Evolutionary conservation across 768 basidiomycete species (phyloP).

Genomic region (Agaricus subrufescens): DNA sequence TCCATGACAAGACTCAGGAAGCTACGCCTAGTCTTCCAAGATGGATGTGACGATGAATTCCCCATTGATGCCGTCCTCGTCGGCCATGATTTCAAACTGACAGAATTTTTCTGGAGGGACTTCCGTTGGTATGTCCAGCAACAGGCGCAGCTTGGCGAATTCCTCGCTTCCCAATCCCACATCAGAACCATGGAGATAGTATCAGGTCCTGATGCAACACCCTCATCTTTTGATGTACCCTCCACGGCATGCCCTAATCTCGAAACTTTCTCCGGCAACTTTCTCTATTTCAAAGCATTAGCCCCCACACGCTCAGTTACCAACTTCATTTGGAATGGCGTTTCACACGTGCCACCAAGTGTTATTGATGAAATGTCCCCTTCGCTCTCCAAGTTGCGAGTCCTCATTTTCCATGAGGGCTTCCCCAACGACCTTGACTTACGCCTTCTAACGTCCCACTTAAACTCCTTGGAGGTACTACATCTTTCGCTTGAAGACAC

Average conservation of each 20-base stretch:
- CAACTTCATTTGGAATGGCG: neutral
- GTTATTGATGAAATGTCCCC: neutral
- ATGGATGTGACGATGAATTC: neutral
- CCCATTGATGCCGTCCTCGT: neutral
- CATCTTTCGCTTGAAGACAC: constrained; percentile 6
- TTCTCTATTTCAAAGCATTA: neutral
- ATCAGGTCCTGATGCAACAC: neutral
- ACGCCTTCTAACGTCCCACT: neutral
- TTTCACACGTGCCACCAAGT: neutral
- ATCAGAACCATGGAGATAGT: constrained; percentile 2
- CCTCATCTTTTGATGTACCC: neutral
- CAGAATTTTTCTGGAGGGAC: constrained; percentile 2
- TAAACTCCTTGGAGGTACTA: constrained; percentile 2
- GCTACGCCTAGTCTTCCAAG: neutral
- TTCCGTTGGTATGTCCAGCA: constrained; percentile 6
- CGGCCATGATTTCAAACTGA: neutral
- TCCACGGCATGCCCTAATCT: constrained; percentile 1
- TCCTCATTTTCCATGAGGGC: constrained; percentile 4
- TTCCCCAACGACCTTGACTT: constrained; percentile 1
- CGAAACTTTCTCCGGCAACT: constrained; percentile 4
- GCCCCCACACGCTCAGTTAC: neutral
- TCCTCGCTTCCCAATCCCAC: neutral
- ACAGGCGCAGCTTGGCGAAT: neutral
- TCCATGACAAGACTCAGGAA: constrained; percentile 2
- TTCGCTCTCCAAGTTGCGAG: neutral